Evolutionary conservation across 2,329 filamentous ascomycete genomes (phyloP), one percentile per base, ranked within the genome.

Genomic region (Epichloe sibirici): DNA sequence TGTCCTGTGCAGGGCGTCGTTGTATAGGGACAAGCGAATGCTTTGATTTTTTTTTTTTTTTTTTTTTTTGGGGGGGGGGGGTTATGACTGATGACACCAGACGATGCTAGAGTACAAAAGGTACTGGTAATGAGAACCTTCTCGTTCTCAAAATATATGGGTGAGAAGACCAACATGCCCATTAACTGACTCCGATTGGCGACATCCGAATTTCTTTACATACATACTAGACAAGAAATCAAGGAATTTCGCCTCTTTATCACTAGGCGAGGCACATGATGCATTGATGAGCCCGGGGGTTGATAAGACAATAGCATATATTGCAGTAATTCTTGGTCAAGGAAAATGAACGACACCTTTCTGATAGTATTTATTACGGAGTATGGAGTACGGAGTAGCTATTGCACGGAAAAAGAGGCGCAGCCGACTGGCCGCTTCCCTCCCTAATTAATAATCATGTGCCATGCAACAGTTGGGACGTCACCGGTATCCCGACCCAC

Each of bases 21-120:
- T 46, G 25, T 39, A 44, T 17, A 40, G 38, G 25, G 34, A 25
- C 21, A 17, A n/a, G 9, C 23, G 31, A 50, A 49, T 28, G 45
- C 43, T 31, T 55, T n/a, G 46, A 39, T 23, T 23, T 38, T 51
- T 25, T 53, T 38, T 25, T 23, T 21, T 11, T 23, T 43, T 17
- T 13, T 21, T 35, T 12, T 23, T 45, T 17, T 34, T 23, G 43
- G 8, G 28, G 28, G 17, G 17, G n/a, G 12, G 34, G 38, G 35
- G 12, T 50, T 51, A 57, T 49, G 53, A 53, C 49, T 55, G 40
- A 57, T 51, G 34, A 56, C 28, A 48, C 51, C 51, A 37, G 17
- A 44, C 28, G 34, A 40, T 34, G 39, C 46, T 53, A 53, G 45
- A 44, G 46, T 45, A 48, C 40, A 49, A 12, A 40, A 21, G 21